Evolutionary conservation across 2,329 filamentous ascomycete species (phyloP).

Genomic region (Hypomyces rosellus): DNA sequence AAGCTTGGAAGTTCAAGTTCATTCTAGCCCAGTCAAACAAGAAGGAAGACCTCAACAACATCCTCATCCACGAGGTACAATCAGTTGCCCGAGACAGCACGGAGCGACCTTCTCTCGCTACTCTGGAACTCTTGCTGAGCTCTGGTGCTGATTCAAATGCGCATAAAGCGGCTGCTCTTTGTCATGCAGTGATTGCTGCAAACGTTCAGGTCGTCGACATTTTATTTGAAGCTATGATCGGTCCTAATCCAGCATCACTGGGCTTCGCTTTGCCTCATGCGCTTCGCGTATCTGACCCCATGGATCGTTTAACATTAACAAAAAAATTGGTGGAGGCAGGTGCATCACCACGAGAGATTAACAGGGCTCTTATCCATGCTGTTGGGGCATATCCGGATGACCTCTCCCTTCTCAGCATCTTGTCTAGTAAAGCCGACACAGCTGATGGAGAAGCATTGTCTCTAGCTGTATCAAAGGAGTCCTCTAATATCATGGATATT

Average conservation of each 20-base stretch:
- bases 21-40: constrained; percentile 39
- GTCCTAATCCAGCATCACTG: constrained; percentile 38
- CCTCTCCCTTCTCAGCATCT: constrained; percentile 38
- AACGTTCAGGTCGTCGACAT: constrained; percentile 42
- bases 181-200: constrained; percentile 42
- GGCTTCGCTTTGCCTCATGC: constrained; percentile 46
- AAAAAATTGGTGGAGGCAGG: constrained; percentile 45
- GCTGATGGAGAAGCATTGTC: constrained; percentile 44
- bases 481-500: constrained; percentile 39
- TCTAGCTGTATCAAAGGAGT: constrained; percentile 39
- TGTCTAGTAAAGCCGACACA: constrained; percentile 42
- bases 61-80: constrained; percentile 47
- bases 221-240: constrained; percentile 33
- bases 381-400: constrained; percentile 44
- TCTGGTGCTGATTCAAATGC: constrained; percentile 51
- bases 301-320: constrained; percentile 45
- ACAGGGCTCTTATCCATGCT: constrained; percentile 45
- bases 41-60: constrained; percentile 36
- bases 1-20: constrained; percentile 43
- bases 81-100: constrained; percentile 33
- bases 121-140: constrained; percentile 41
- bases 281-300: constrained; percentile 43
- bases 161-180: constrained; percentile 44
- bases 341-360: constrained; percentile 41
- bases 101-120: constrained; percentile 34